phyloP scores from a whole-genome alignment of 768 basidiomycete genomes.

The Coprinopsis cinerea region DNA sequence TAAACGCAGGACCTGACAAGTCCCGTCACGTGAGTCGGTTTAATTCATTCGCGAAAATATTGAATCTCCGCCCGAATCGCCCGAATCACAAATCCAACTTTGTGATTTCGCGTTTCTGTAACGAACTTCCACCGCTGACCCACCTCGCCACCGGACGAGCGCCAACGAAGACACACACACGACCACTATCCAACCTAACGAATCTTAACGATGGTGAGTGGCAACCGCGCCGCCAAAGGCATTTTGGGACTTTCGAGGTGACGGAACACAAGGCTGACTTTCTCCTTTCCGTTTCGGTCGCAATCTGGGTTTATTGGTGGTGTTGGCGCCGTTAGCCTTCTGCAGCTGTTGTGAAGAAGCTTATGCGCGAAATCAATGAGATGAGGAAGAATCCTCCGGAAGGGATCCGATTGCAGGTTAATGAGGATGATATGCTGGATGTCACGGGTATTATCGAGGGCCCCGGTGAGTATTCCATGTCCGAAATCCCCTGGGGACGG shows the following conservation, averaged over 20 bases:
- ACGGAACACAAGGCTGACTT: not conserved
- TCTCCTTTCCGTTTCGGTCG: slow-evolving; percentile 1
- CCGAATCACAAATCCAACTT: not conserved
- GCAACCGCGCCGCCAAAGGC: not conserved
- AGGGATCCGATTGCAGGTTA: slow-evolving; percentile 83
- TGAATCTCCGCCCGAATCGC: not conserved
- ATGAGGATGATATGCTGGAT: slow-evolving; percentile 85
- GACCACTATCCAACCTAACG: not conserved
- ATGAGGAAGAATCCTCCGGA: slow-evolving; percentile 82
- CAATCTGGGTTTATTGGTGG: too few species aligned
- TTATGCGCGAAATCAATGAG: slow-evolving; percentile 82
- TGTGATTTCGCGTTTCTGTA: not conserved
- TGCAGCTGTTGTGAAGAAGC: slow-evolving; percentile 10
- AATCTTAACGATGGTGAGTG: not conserved
- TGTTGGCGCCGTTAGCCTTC: too few species aligned
- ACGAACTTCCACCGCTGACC: not conserved
- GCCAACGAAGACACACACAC: too few species aligned
- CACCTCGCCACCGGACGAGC: not conserved
- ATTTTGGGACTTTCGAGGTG: too few species aligned
- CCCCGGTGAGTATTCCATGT: slow-evolving; percentile 55
- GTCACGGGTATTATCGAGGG: slow-evolving; percentile 86
- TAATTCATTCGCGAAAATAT: not conserved
- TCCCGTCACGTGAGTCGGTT: not conserved
- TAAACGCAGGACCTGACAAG: too few species aligned
- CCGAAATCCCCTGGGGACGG: too few species aligned